Conservation (phyloP, 345 rosid species). For the Bruguiera gymnorhiza region DNA sequence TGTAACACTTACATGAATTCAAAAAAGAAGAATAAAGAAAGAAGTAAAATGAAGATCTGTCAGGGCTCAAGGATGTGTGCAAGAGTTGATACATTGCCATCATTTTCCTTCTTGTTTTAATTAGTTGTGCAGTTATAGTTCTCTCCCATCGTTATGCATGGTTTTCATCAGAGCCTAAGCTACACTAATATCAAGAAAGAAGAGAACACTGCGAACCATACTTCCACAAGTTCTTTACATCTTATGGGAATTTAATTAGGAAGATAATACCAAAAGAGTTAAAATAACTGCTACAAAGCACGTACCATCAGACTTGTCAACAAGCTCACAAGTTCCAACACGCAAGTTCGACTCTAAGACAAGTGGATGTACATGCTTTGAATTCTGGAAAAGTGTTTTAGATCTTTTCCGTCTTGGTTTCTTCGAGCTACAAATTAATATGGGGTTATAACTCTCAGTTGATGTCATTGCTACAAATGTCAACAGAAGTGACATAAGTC, state of each 20-base stretch:
- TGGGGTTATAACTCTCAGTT: constrained; percentile 7
- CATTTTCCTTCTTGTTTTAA: too few relatives aligned
- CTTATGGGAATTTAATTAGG: too few relatives aligned
- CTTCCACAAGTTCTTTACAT: too few relatives aligned
- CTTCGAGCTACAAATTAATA: constrained; percentile 55
- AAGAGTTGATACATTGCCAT: not conserved
- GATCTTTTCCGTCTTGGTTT: constrained; percentile 56
- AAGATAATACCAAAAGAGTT: not conserved
- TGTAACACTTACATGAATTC: not conserved
- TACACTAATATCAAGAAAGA: too few relatives aligned
- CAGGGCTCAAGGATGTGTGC: not conserved
- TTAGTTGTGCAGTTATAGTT: too few relatives aligned
- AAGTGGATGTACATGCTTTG: constrained; percentile 59
- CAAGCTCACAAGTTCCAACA: constrained; percentile 42
- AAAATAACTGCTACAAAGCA: not conserved
- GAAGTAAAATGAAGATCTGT: too few relatives aligned
- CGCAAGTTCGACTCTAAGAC: constrained; percentile 44
- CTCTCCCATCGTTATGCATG: too few relatives aligned
- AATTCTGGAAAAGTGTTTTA: constrained; percentile 47
- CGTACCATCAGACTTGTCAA: constrained; percentile 64
- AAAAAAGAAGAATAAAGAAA: too few relatives aligned
- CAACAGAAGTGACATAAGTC: constrained; percentile 7
- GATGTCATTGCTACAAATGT: constrained; percentile 2
- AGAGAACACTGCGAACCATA: too few relatives aligned
- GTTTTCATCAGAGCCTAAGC: too few relatives aligned